phyloP scores from a whole-genome alignment of 768 basidiomycete species.

The Exidia glandulosa region DNA sequence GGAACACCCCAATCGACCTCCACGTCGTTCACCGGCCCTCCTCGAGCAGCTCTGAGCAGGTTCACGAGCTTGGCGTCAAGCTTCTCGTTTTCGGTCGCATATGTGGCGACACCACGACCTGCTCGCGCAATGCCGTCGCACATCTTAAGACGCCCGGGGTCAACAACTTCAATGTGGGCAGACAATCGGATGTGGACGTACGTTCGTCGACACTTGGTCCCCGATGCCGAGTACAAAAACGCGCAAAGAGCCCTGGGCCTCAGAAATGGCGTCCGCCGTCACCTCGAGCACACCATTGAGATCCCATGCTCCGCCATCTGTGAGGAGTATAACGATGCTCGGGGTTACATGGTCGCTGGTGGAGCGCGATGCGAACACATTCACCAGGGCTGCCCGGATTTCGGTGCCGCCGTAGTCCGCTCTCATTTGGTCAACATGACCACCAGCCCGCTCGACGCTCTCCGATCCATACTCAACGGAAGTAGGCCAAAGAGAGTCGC shows the following conservation, averaged over 20 bases:
- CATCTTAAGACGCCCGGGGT: slow-evolving; percentile 10
- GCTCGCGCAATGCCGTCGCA: slow-evolving; percentile 41
- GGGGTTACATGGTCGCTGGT: neutral
- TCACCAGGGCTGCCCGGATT: slow-evolving; percentile 29
- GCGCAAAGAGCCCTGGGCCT: slow-evolving; percentile 19
- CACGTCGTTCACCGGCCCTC: slow-evolving; percentile 33
- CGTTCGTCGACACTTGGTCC: slow-evolving; percentile 28
- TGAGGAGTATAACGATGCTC: slow-evolving; percentile 44
- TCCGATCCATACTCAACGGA: slow-evolving; percentile 14
- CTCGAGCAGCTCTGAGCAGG: slow-evolving; percentile 41
- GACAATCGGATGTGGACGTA: neutral
- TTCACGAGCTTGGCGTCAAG: slow-evolving; percentile 40
- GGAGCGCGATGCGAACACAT: slow-evolving; percentile 26
- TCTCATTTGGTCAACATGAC: slow-evolving; percentile 27
- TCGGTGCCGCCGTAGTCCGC: slow-evolving; percentile 44
- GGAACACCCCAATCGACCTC: slow-evolving; percentile 36
- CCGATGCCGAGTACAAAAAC: slow-evolving; percentile 55
- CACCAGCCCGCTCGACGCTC: slow-evolving; percentile 5
- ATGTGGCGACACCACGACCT: slow-evolving; percentile 41
- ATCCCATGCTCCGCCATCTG: slow-evolving; percentile 37
- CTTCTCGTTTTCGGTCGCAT: slow-evolving; percentile 33
- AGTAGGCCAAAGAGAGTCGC: slow-evolving; percentile 23
- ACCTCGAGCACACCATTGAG: neutral
- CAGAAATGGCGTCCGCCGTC: neutral
- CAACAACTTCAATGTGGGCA: neutral